Conservation (phyloP, 768 basidiomycete genomes). For the Podaxis sp. region DNA sequence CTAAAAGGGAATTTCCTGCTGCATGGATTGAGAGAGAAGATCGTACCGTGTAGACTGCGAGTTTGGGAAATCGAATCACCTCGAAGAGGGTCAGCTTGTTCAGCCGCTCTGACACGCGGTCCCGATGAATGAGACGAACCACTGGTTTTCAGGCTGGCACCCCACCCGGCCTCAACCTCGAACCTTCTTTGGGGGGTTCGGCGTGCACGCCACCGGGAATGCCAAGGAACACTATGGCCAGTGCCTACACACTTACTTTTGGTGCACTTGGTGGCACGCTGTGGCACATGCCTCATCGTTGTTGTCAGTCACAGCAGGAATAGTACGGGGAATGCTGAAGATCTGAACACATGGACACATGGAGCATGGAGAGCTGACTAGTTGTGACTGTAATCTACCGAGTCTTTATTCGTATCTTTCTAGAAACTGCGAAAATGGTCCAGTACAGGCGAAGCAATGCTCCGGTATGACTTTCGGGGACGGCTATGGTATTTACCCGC, state of each 20-base stretch:
- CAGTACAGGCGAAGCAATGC: background rate
- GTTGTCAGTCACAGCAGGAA: slow-evolving; percentile 1
- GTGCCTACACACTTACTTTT: background rate
- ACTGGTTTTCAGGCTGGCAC: background rate
- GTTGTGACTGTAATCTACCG: slow-evolving; percentile 5
- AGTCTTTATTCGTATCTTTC: background rate
- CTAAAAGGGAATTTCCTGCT: background rate
- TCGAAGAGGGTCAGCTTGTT: background rate
- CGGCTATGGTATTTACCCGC: background rate
- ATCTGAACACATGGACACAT: background rate
- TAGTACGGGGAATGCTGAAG: background rate
- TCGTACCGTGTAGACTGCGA: background rate
- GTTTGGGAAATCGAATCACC: background rate
- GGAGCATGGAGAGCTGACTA: background rate
- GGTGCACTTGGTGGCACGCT: background rate
- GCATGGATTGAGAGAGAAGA: background rate
- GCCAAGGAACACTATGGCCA: background rate
- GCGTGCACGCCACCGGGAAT: slow-evolving; percentile 7
- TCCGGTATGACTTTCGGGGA: background rate
- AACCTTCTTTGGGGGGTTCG: background rate
- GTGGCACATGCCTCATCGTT: background rate
- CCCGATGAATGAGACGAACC: background rate
- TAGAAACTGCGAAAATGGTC: background rate
- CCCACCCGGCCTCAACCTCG: background rate
- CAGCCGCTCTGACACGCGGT: background rate